Conservation (phyloP, 352 stramenopile genomes). For the Aphanomyces astaci region DNA sequence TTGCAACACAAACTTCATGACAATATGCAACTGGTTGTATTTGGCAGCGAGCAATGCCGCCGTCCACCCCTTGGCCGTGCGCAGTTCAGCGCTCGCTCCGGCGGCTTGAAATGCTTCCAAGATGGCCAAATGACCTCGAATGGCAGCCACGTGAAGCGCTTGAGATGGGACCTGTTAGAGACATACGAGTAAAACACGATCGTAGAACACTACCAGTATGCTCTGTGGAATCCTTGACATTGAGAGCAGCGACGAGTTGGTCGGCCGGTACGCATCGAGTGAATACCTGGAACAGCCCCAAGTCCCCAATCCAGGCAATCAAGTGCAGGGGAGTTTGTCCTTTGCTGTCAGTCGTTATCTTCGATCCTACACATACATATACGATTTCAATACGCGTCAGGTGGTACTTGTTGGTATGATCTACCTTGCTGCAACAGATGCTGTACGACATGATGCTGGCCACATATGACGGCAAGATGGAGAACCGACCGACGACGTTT, state of each 20-base stretch:
- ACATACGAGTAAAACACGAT: too few species aligned
- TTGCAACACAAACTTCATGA: constrained; percentile 14
- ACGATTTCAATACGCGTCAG: too few species aligned
- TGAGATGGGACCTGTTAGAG: too few species aligned
- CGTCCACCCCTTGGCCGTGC: neutral
- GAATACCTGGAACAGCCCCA: constrained; percentile 5
- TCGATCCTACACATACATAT: neutral
- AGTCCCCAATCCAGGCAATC: constrained; percentile 8
- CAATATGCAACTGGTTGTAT: constrained; percentile 12
- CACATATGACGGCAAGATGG: constrained; percentile 1
- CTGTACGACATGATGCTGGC: constrained; percentile 8
- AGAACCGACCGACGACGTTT: neutral
- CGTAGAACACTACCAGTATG: constrained; percentile 9
- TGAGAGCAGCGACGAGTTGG: neutral
- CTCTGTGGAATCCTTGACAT: neutral
- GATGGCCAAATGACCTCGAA: constrained; percentile 6
- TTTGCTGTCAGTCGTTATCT: neutral
- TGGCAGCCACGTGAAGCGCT: constrained; percentile 13
- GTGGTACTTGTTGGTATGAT: neutral
- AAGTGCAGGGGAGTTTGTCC: constrained; percentile 10
- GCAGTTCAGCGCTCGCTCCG: neutral
- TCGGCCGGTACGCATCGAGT: neutral
- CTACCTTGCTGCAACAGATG: constrained; percentile 15
- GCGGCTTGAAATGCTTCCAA: constrained; percentile 11
- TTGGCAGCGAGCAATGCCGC: constrained; percentile 8